A percentile compares a stretch with the other conserved stretches of the same genome.
Evolutionary conservation across 306 rosid species (phyloP).

Genomic region (Rosa rugosa): DNA sequence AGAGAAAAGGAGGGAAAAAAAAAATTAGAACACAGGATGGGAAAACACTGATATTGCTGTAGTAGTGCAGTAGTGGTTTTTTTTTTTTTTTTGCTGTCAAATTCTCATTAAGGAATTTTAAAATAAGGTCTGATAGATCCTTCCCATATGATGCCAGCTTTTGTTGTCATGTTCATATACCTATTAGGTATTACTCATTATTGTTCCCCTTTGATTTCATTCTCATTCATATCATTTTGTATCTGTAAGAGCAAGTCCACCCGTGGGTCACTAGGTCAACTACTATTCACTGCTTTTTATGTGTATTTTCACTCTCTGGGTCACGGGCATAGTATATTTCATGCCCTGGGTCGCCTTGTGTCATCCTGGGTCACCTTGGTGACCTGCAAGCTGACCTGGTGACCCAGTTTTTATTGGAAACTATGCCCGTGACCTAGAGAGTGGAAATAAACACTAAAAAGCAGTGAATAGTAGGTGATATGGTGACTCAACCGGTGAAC

Average conservation of each 20-base stretch:
- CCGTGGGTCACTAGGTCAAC: no score
- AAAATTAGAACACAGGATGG: background rate
- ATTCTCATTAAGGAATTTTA: background rate
- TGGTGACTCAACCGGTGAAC: no score
- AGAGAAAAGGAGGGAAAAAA: background rate
- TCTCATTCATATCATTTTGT: background rate
- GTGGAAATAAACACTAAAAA: no score
- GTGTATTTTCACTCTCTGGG: no score
- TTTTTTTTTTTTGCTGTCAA: background rate
- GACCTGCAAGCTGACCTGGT: no score
- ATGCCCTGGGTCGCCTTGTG: no score
- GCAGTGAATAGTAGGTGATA: no score
- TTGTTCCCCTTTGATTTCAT: background rate
- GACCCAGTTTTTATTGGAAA: no score
- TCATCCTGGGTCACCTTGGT: no score
- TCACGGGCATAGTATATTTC: no score
- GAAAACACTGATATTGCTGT: background rate
- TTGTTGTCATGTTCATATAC: background rate
- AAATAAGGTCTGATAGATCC: background rate
- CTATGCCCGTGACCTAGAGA: no score
- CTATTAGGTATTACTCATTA: background rate
- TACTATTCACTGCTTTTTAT: no score
- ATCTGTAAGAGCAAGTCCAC: background rate
- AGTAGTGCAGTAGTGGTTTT: background rate
- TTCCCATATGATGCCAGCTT: slow-evolving; percentile 11